Percentiles rank a stretch among this genome's conserved stretches.
Conservation (phyloP, 768 basidiomycete species). For the Naematelia encephala region DNA sequence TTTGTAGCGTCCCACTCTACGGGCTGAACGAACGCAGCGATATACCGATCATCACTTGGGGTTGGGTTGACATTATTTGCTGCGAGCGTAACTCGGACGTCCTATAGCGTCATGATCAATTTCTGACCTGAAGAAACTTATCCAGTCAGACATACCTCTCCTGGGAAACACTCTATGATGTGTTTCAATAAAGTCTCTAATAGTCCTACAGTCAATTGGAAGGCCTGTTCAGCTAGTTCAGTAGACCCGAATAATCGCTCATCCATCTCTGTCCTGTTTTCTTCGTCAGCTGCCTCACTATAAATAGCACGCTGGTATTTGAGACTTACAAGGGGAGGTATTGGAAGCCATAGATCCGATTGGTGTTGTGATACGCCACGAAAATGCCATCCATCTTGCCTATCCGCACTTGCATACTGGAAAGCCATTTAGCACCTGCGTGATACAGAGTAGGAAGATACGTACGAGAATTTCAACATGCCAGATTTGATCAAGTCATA, state of each 20-base stretch:
- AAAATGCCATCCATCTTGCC: constrained; percentile 93
- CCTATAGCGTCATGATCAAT: too few relatives aligned
- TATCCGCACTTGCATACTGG: constrained; percentile 88
- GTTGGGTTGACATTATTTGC: constrained; percentile 66
- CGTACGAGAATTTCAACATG: constrained; percentile 86
- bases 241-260: constrained; percentile 65
- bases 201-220: constrained; percentile 67
- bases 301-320: too few relatives aligned
- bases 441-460: constrained; percentile 7
- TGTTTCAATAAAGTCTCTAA: constrained; percentile 67
- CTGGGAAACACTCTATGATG: constrained; percentile 62
- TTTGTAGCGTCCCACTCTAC: constrained; percentile 25
- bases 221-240: constrained; percentile 68
- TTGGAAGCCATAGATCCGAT: constrained; percentile 85
- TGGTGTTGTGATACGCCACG: constrained; percentile 63
- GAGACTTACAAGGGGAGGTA: constrained; percentile 69
- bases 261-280: constrained; percentile 70
- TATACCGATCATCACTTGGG: constrained; percentile 50
- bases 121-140: constrained; percentile 5
- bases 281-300: neutral
- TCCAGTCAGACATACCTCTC: constrained; percentile 56
- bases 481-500: constrained; percentile 91
- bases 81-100: constrained; percentile 43
- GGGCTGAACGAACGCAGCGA: constrained; percentile 70
- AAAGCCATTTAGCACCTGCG: neutral